Base-by-base conservation (phyloP, 352 stramenopile genomes). In the Thraustochytrium aureum region DNA sequence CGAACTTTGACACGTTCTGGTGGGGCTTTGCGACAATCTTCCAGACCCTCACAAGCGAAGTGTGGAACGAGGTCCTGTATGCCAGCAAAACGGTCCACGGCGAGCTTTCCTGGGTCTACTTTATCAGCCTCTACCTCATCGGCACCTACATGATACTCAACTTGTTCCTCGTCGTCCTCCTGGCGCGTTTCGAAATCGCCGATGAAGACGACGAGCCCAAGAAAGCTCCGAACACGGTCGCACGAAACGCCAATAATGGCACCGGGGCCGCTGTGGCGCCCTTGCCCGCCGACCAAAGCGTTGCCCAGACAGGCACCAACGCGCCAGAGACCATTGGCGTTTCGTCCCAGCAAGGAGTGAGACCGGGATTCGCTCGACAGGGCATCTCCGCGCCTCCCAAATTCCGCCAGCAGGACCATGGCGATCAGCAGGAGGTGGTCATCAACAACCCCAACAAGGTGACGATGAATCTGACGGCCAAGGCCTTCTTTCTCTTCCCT, bases 121-220 rank as follows among this genome's bases (percentile, higher is more conserved):
- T 95, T 73, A 89, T 96, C 37, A 91, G 87, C 2, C 81, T 95
- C 65, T 86, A 96, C 30, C 87, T 97, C 2, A 84, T 97, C 33
- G 93, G 92, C 26, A 87, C 91, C 41, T 97, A 96, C 72, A 89
- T 96, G 32, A 83, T 97, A 2, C 93, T 98, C 86, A 97, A 97
- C 83, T 76, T 98, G 56, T 97, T 98, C 83, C 83, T 97, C 39
- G 94, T 93, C 2, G 88, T 98, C 43, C 62, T 98, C 6, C 86
- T 98, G 10, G 88, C 93, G 69, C 93, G 94, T 62, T 97, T 97
- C 62, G 90, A 88, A 59, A 83, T 84, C 3, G 87, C 92, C 0
- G 88, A 56, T 22, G 17, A 17, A 56, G 47, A 56, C 26, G 47
- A 17, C 17, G 47, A 56, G 26, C 17, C 17, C 17, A 26, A 17